phyloP scores from a whole-genome alignment of 2,329 filamentous ascomycete species.

The Penicillium frequentans region DNA sequence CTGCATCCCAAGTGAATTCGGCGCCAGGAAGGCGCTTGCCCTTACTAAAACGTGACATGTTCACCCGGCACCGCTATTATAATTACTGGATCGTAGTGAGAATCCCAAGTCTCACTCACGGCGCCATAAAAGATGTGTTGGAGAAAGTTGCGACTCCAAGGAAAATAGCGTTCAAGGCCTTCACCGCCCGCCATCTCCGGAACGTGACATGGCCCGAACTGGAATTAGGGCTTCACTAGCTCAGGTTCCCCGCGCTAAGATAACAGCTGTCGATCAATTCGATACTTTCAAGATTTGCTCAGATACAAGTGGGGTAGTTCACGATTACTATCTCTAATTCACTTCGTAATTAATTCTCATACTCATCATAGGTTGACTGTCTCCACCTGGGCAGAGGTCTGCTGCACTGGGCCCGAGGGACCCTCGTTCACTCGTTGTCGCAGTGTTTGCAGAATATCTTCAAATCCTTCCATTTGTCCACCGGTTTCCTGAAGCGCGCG shows the following conservation, averaged over 20 bases:
- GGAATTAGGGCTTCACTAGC: slow-evolving; percentile 10
- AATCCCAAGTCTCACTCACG: not conserved
- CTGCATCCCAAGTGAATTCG: slow-evolving; percentile 44
- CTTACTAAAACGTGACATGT: slow-evolving; percentile 43
- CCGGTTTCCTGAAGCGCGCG: slow-evolving; percentile 40
- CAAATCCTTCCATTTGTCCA: slow-evolving; percentile 34
- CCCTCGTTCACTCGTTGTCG: slow-evolving; percentile 44
- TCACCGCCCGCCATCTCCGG: slow-evolving; percentile 17
- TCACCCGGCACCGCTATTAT: not conserved
- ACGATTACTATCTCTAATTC: not conserved
- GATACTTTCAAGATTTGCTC: not conserved
- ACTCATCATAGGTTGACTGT: slow-evolving; percentile 29
- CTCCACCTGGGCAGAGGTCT: slow-evolving; percentile 35
- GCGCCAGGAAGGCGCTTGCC: slow-evolving; percentile 41
- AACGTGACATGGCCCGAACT: slow-evolving; percentile 1
- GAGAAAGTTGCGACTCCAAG: slow-evolving; percentile 2
- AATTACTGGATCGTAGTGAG: not conserved
- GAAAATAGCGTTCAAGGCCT: slow-evolving; percentile 14
- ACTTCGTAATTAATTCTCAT: slow-evolving; percentile 15
- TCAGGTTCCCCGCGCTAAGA: slow-evolving; percentile 16
- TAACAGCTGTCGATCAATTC: slow-evolving; percentile 12
- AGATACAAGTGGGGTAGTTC: not conserved
- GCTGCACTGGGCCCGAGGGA: slow-evolving; percentile 38
- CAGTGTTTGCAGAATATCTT: slow-evolving; percentile 42
- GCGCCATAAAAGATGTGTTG: slow-evolving; percentile 7